These are phyloP conservation scores for Biscogniauxia sp. DNA, from an alignment of 2,329 filamentous ascomycete genomes.

Conservation along the genomic window DNA sequence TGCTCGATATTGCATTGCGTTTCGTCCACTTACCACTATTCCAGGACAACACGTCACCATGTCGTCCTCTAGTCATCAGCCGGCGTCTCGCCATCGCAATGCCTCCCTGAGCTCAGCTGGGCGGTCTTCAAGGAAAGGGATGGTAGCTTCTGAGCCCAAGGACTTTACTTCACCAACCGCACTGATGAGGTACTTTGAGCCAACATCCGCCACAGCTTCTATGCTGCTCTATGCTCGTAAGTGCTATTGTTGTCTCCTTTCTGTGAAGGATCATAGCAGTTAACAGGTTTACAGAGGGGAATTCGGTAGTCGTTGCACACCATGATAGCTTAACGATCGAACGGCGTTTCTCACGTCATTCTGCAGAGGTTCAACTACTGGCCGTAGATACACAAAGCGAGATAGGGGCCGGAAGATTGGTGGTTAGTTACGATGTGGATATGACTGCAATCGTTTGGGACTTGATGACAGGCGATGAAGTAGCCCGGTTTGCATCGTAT, in stretches of 20 bases:
- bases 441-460: constrained; percentile 98
- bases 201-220: constrained; percentile 85
- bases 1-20: constrained; percentile 6
- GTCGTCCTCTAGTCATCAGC: constrained; percentile 50
- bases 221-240: constrained; percentile 78
- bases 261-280: constrained; percentile 2
- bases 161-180: constrained; percentile 51
- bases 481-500: constrained; percentile 90
- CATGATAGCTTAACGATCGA: constrained; percentile 92
- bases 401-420: constrained; percentile 75
- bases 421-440: constrained; percentile 88
- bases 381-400: constrained; percentile 91
- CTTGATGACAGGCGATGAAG: constrained; percentile 83
- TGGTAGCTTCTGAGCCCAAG: constrained; percentile 40
- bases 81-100: constrained; percentile 56
- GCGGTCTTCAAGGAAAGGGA: constrained; percentile 49
- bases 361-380: constrained; percentile 78
- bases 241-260: constrained; percentile 13
- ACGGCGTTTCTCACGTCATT: constrained; percentile 78
- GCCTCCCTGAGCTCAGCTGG: constrained; percentile 55
- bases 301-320: constrained; percentile 79
- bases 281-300: constrained; percentile 54
- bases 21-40: constrained; percentile 23
- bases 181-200: constrained; percentile 65
- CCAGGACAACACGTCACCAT: constrained; percentile 46